phyloP scores from a whole-genome alignment of 495 filamentous ascomycete genomes.

The Hyaloscypha hepaticicola region DNA sequence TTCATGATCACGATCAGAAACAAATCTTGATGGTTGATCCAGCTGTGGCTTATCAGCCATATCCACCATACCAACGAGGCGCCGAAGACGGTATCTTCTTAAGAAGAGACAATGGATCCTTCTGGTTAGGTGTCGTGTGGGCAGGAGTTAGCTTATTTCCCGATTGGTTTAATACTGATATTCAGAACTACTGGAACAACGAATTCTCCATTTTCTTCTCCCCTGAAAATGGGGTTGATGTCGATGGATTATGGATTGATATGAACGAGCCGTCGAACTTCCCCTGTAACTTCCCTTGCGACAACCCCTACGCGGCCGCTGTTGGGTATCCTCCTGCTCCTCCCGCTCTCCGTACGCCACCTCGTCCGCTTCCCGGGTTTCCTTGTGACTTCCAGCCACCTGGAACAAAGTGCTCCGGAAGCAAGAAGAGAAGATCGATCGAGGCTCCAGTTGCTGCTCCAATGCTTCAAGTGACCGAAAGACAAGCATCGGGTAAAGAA shows the following conservation, averaged over 20 bases:
- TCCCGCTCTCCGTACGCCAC: conserved; percentile 61
- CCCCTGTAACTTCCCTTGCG: conserved; percentile 75
- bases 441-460: not conserved
- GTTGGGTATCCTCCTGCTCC: conserved; percentile 64
- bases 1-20: conserved; percentile 73
- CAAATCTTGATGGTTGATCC: conserved; percentile 91
- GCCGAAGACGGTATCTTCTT: conserved; percentile 63
- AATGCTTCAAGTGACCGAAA: not conserved
- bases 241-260: conserved; percentile 87
- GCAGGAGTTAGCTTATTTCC: conserved; percentile 78
- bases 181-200: conserved; percentile 69
- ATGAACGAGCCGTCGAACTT: conserved; percentile 67
- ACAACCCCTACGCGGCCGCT: conserved; percentile 48
- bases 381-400: conserved; percentile 68
- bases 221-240: conserved; percentile 64
- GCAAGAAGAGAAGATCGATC: conserved; percentile 12
- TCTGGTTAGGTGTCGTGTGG: conserved; percentile 83
- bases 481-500: conserved; percentile 37
- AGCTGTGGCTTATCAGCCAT: conserved; percentile 64
- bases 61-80: conserved; percentile 64
- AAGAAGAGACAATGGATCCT: conserved; percentile 58
- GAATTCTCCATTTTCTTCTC: conserved; percentile 73
- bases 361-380: conserved; percentile 68
- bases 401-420: conserved; percentile 34
- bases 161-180: conserved; percentile 77